A percentile compares a stretch with the other conserved stretches of the same genome.
Conservation (phyloP, 1,139 yeast species). For the Zygosaccharomyces sapae region DNA sequence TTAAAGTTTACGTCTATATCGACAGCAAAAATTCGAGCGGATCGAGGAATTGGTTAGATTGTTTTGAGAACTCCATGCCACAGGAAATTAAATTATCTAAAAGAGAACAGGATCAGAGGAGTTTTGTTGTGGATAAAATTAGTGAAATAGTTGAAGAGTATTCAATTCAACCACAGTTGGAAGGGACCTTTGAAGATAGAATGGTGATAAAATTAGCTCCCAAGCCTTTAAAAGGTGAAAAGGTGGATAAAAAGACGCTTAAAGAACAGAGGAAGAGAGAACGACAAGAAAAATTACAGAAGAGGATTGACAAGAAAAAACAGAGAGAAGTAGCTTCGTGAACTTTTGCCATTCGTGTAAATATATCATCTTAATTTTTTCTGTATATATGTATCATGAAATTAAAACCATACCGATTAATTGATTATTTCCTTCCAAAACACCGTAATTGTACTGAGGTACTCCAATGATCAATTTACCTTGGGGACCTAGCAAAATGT, state of each 20-base stretch:
- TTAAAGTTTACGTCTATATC: slow-evolving; percentile 38
- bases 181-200: slow-evolving; percentile 34
- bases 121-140: slow-evolving; percentile 35
- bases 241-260: slow-evolving; percentile 19
- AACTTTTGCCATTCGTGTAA: slow-evolving; percentile 1
- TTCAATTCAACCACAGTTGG: slow-evolving; percentile 32
- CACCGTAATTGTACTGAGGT: slow-evolving; percentile 42
- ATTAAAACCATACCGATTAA: slow-evolving; percentile 21
- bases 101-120: slow-evolving; percentile 27
- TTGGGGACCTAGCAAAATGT: slow-evolving; percentile 30
- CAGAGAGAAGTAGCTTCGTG: slow-evolving; percentile 6
- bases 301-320: slow-evolving; percentile 25
- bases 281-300: slow-evolving; percentile 29
- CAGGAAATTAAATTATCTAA: slow-evolving; percentile 18
- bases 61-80: slow-evolving; percentile 19
- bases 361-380: background rate
- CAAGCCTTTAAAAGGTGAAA: slow-evolving; percentile 23
- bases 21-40: slow-evolving; percentile 33
- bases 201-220: slow-evolving; percentile 33
- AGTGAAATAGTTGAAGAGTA: slow-evolving; percentile 35
- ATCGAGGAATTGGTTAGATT: slow-evolving; percentile 27
- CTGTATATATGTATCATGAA: slow-evolving; percentile 6
- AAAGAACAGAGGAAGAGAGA: slow-evolving; percentile 31
- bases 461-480: slow-evolving; percentile 42
- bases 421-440: slow-evolving; percentile 15